Percentiles rank a stretch among this genome's conserved stretches.
Conservation (phyloP, 179 eudicot genomes). For the Sideroxylon spinosum region DNA sequence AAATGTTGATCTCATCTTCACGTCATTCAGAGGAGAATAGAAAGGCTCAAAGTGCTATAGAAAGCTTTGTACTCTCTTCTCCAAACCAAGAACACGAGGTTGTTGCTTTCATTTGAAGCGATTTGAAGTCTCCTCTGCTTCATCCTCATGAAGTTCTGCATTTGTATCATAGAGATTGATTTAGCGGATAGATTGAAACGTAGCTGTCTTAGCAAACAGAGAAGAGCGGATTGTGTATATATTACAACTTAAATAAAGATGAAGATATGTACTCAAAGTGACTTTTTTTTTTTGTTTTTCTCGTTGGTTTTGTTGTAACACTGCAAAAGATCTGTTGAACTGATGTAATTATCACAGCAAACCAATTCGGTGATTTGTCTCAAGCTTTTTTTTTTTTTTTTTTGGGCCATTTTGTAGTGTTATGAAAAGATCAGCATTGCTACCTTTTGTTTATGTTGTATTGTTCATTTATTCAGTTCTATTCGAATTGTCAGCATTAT, state of each 20-base stretch:
- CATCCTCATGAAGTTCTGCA: neutral
- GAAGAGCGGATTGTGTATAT: slow-evolving; percentile 12
- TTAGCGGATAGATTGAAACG: slow-evolving; percentile 11
- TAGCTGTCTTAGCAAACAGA: neutral
- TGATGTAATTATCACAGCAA: neutral
- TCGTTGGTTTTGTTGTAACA: neutral
- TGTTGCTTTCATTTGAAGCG: neutral
- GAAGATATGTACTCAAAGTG: neutral
- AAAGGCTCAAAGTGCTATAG: neutral
- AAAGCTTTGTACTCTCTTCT: neutral
- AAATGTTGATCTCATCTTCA: slow-evolving; percentile 7
- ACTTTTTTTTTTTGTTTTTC: slow-evolving; percentile 5
- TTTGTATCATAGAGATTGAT: slow-evolving; percentile 22
- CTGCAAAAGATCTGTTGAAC: neutral
- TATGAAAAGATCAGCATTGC: neutral
- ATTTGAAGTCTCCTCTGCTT: neutral
- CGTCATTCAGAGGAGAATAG: neutral
- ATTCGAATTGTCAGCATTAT: too few species aligned
- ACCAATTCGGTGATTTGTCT: neutral
- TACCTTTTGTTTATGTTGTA: too few species aligned
- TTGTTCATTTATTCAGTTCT: too few species aligned
- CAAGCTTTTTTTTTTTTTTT: neutral
- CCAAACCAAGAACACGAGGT: neutral
- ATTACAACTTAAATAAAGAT: neutral
- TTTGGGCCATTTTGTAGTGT: neutral